Evolutionary conservation across 2,329 filamentous ascomycete genomes (phyloP).

Genomic region (Chaetomiaceae sp.): DNA sequence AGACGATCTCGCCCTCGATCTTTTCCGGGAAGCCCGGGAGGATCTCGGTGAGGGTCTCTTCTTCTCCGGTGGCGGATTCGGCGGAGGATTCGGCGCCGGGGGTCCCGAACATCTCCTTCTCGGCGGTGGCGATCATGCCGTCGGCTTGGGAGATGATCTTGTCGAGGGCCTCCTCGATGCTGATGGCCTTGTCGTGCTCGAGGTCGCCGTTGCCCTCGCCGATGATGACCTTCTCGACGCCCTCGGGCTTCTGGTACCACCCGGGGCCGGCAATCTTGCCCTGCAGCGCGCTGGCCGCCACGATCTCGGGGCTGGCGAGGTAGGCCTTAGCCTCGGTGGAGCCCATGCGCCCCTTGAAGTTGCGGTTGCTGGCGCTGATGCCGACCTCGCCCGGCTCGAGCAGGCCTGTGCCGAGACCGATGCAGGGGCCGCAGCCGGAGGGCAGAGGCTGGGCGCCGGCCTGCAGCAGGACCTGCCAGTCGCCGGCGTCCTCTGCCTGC

Average conservation of each 20-base stretch:
- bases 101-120: conserved; percentile 40
- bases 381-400: conserved; percentile 83
- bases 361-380: conserved; percentile 78
- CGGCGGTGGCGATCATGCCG: conserved; percentile 50
- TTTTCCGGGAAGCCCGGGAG: conserved; percentile 82
- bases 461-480: conserved; percentile 78
- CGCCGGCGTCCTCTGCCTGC: conserved; percentile 71
- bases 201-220: conserved; percentile 67
- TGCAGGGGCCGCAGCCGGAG: conserved; percentile 77
- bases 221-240: conserved; percentile 60
- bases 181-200: conserved; percentile 61
- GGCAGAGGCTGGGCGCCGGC: conserved; percentile 72
- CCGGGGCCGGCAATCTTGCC: conserved; percentile 73
- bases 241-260: conserved; percentile 69
- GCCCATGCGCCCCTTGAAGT: conserved; percentile 91
- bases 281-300: conserved; percentile 78
- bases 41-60: conserved; percentile 58
- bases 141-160: conserved; percentile 68
- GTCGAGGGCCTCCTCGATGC: conserved; percentile 65
- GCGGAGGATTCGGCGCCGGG: conserved; percentile 26
- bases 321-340: conserved; percentile 76
- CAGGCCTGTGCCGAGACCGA: conserved; percentile 61
- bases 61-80: conserved; percentile 25
- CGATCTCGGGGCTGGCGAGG: conserved; percentile 82
- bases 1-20: conserved; percentile 81